Evolutionary conservation across 2,329 filamentous ascomycete genomes (phyloP).

Genomic region (Penicillium expansum): DNA sequence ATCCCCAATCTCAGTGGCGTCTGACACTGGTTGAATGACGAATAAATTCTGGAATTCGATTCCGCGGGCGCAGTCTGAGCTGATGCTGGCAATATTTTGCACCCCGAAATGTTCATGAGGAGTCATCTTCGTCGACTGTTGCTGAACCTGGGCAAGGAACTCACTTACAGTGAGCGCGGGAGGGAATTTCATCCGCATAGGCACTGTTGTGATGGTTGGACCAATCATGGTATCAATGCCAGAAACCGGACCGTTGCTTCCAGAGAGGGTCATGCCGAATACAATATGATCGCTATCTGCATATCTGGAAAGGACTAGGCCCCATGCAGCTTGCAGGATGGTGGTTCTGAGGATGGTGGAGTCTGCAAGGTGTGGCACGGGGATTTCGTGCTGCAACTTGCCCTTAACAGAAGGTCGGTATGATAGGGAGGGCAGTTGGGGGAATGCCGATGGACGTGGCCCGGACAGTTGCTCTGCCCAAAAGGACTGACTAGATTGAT

Average conservation of each 20-base stretch:
- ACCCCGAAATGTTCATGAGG: conserved; percentile 58
- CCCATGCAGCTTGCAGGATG: conserved; percentile 18
- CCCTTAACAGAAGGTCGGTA: conserved; percentile 11
- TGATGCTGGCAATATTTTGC: conserved; percentile 49
- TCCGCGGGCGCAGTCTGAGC: conserved; percentile 38
- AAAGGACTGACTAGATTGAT: conserved; percentile 1
- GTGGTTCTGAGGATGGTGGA: neutral
- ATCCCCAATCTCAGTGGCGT: too few relatives aligned
- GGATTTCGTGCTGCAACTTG: neutral
- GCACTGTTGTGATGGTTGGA: conserved; percentile 12
- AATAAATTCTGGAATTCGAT: conserved; percentile 42
- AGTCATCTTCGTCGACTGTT: conserved; percentile 53
- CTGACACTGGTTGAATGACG: conserved; percentile 28
- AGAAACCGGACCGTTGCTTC: neutral
- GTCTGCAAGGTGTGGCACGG: neutral
- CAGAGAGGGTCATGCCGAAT: conserved; percentile 12
- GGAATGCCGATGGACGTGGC: conserved; percentile 3
- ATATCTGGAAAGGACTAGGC: conserved; percentile 5
- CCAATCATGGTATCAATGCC: neutral
- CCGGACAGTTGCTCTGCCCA: conserved; percentile 11
- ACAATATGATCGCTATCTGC: conserved; percentile 9
- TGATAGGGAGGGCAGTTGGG: neutral
- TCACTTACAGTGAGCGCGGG: conserved; percentile 32
- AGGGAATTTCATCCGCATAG: conserved; percentile 5
- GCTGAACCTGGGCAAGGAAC: conserved; percentile 55